Percentiles rank a stretch among this genome's conserved stretches.
Conservation (phyloP, 768 basidiomycete genomes). For the Cystofilobasidium bisporidii region DNA sequence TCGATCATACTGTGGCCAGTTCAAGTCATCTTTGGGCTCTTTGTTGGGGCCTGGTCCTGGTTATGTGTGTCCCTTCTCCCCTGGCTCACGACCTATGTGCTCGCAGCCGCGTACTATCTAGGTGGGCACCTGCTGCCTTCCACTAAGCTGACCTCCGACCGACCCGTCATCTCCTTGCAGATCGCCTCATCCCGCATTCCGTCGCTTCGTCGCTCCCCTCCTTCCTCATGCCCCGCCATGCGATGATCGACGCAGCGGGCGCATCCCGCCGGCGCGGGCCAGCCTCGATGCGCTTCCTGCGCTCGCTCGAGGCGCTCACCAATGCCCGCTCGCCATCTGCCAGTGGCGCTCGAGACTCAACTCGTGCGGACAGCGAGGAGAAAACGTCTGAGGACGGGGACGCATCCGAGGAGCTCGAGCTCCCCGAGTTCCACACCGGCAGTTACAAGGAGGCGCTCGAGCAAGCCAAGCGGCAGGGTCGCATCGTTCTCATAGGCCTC, state of each 20-base stretch:
- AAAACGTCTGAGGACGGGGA: background rate
- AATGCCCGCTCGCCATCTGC: constrained; percentile 24
- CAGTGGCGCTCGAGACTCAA: constrained; percentile 11
- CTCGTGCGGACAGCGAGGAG: background rate
- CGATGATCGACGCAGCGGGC: background rate
- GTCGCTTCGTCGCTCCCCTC: background rate
- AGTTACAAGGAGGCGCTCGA: constrained; percentile 72
- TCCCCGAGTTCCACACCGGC: constrained; percentile 73
- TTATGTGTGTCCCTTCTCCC: constrained; percentile 18
- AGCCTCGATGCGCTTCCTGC: constrained; percentile 17
- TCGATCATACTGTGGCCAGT: constrained; percentile 25
- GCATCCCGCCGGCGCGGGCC: background rate
- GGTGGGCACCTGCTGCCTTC: too few relatives aligned
- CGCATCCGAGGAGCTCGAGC: constrained; percentile 34
- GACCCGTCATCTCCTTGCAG: background rate
- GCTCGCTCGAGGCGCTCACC: constrained; percentile 16
- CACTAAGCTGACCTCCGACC: too few relatives aligned
- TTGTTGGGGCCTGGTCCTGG: constrained; percentile 20
- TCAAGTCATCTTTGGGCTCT: constrained; percentile 10
- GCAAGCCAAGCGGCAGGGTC: constrained; percentile 58
- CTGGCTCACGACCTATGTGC: too few relatives aligned
- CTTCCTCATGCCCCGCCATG: constrained; percentile 9
- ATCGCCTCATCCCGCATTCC: background rate
- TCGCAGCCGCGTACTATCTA: too few relatives aligned
- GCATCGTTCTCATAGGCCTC: constrained; percentile 68